Base-by-base conservation (phyloP, 345 rosid genomes). In the Xanthoceras sorbifolium region DNA sequence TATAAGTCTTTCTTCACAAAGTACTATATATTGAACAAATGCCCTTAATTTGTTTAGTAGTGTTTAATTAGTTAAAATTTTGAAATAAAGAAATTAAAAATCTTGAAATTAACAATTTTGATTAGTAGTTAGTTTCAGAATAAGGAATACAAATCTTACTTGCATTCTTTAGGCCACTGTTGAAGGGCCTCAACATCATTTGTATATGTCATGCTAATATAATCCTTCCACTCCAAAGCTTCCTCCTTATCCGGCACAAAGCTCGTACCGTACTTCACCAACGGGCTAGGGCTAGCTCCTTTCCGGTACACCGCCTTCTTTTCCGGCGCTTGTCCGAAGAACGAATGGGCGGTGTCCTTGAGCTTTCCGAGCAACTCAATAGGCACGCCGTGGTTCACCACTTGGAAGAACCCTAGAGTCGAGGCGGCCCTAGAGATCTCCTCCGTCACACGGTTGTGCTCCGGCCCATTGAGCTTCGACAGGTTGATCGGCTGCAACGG, bases 191-290 rank as follows among this genome's bases (percentile, higher is more conserved):
- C 93, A 50, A 25, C 73, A 77, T 89, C 90, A 59, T 69, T 81
- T 66, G 89, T 89, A 65, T 89, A 89, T 4, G 36, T 63, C 87
- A 87, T 83, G 76, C 85, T 86, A 70, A 89, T 67, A 65, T 89
- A 89, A 70, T 87, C 93, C 60, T 89, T 89, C 93, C 91, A 89
- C 78, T 89, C 93, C 76, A 89, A 76, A 6, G 90, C 90, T 73
- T 79, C 82, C 83, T 89, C 90, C 73, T 87, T 88, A 66, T 85
- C 89, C 0, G 93, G 91, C 60, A 78, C 85, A 62, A 89, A 87
- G 74, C 93, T 89, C 0, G 93, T 86, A 11, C 87, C 84, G 38
- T 85, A 88, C 77, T 79, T 89, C 34, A 90, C 91, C 68, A 81
- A 67, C 18, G 83, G 86, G 79, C 79, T 87, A 15, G 91, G 89